Evolutionary conservation across 2,329 filamentous ascomycete genomes (phyloP), one percentile per base, ranked within the genome.

Genomic region (Sclerotinia glacialis): DNA sequence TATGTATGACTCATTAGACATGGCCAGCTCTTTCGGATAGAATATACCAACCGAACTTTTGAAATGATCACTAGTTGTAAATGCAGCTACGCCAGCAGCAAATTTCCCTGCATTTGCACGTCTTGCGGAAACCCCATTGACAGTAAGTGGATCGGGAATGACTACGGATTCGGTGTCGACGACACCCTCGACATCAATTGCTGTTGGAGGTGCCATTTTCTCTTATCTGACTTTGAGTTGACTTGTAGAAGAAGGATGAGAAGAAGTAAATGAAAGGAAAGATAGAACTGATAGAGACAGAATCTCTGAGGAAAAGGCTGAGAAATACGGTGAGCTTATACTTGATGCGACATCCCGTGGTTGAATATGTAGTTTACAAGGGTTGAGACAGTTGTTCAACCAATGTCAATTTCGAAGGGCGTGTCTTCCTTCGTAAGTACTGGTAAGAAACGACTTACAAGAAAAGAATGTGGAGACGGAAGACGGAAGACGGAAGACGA

Each of bases 31-130:
- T 40, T 37, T 42, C 40, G n/a, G 28, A 28, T 6, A 55, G 14
- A 26, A 21, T 21, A 6, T 28, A 75, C 85, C 73, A 78, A 91
- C 88, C 65, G 86, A 83, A 63, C 87, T 87, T 79, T 95, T 95
- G 79, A 96, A 97, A 81, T 90, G 87, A 73, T 93, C 89, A 77
- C 91, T 91, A 77, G 89, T 88, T 2, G 90, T 89, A 61, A 85
- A 83, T 12, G 92, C 91, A 42, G 93, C 94, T 56, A 92, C 85
- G 47, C 90, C 90, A 23, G 88, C 91, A 69, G 90, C 82, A 49
- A 95, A 81, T 73, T 86, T 87, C 3, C 89, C 89, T n/a, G 86
- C 84, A 74, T 89, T 91, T 69, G 83, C 84, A 59, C 94, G 85
- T 71, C 89, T 83, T 49, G 85, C 86, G 64, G 84, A 78, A 66